Evolutionary conservation across 2,329 filamentous ascomycete species (phyloP).

Genomic region (Neurospora crassa): DNA sequence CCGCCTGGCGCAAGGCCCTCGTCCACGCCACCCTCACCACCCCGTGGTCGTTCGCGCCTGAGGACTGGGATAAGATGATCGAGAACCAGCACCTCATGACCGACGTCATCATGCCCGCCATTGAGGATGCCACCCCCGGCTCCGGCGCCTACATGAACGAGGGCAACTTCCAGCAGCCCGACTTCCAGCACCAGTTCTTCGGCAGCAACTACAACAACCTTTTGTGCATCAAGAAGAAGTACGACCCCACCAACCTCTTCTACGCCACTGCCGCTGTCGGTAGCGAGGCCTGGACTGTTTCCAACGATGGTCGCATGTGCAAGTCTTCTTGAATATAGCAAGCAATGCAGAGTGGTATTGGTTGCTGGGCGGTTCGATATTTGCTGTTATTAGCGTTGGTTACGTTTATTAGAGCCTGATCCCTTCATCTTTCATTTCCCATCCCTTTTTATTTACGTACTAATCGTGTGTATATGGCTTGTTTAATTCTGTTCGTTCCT

Average conservation of each 20-base stretch:
- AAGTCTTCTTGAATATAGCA: not conserved
- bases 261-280: constrained; percentile 40
- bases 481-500: not conserved
- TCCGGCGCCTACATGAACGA: constrained; percentile 42
- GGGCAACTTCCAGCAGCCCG: constrained; percentile 33
- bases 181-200: constrained; percentile 36
- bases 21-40: constrained; percentile 23
- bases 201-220: constrained; percentile 35
- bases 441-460: not conserved
- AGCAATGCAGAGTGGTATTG: not conserved
- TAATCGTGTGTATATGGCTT: not conserved
- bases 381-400: not conserved
- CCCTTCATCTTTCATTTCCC: not conserved
- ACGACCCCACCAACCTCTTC: constrained; percentile 36
- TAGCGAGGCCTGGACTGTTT: constrained; percentile 35
- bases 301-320: constrained; percentile 14
- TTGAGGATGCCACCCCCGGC: constrained; percentile 30
- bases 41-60: constrained; percentile 25
- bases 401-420: not conserved
- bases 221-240: constrained; percentile 37
- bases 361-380: not conserved
- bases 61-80: constrained; percentile 19
- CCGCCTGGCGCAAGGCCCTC: constrained; percentile 28
- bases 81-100: constrained; percentile 23
- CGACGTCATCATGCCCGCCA: constrained; percentile 21